Conservation (phyloP, 2,329 filamentous ascomycete species). For the Xylariaceae sp. region DNA sequence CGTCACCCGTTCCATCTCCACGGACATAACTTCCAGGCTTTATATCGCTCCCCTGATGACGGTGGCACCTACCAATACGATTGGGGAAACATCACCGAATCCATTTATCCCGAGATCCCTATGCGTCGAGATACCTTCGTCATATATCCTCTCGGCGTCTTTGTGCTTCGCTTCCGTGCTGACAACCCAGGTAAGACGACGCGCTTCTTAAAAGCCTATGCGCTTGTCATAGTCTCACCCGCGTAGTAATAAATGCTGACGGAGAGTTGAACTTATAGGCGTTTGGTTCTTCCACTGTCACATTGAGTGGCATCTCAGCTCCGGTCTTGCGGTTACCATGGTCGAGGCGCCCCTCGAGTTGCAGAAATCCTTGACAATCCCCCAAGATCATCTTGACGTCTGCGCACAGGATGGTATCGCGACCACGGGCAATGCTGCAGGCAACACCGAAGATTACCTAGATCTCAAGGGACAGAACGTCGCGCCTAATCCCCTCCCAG, state of each 20-base stretch:
- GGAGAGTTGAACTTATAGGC: conserved; percentile 28
- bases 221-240: neutral
- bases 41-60: conserved; percentile 57
- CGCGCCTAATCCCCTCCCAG: conserved; percentile 54
- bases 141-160: conserved; percentile 61
- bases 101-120: conserved; percentile 48
- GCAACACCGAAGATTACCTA: conserved; percentile 59
- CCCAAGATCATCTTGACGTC: conserved; percentile 51
- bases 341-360: conserved; percentile 60
- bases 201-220: too few species aligned
- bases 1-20: conserved; percentile 78
- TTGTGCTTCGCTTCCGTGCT: conserved; percentile 63
- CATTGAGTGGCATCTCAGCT: conserved; percentile 71
- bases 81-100: conserved; percentile 38
- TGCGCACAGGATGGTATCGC: conserved; percentile 53
- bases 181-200: conserved; percentile 55
- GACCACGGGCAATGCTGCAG: conserved; percentile 68
- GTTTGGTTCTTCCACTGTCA: conserved; percentile 77
- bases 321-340: conserved; percentile 63
- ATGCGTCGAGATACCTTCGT: conserved; percentile 67
- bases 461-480: conserved; percentile 60
- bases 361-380: conserved; percentile 58
- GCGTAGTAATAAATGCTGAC: neutral
- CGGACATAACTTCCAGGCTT: conserved; percentile 68
- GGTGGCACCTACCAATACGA: conserved; percentile 51